These are phyloP conservation scores for Fusarium sp. DNA, from an alignment of 2,329 filamentous ascomycete species.

Conservation along the genomic window DNA sequence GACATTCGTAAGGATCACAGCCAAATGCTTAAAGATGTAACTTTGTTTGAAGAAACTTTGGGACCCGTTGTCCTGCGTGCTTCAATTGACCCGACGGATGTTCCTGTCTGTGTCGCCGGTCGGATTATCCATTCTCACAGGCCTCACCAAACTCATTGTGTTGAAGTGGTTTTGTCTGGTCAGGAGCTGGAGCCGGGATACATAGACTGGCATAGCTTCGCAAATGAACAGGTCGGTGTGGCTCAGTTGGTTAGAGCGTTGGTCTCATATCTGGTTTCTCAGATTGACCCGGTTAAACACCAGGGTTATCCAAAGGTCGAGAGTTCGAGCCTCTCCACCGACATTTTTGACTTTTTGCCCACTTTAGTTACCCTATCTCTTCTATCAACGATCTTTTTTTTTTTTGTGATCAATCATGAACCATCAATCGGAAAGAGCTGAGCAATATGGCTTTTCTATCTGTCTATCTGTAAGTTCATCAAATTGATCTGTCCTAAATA, in stretches of 20 bases:
- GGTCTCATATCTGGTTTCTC: conserved; percentile 26
- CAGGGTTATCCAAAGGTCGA: conserved; percentile 37
- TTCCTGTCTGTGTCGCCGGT: background rate
- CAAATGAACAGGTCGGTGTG: conserved; percentile 8
- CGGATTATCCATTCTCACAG: accelerated
- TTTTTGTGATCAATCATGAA: background rate
- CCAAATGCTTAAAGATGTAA: no score
- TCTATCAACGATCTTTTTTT: accelerated
- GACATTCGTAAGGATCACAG: background rate
- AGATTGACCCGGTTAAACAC: conserved; percentile 17
- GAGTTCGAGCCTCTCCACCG: conserved; percentile 38
- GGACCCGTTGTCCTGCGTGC: accelerated
- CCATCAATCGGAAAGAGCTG: no score
- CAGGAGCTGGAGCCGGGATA: no score
- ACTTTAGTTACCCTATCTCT: background rate
- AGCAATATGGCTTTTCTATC: no score
- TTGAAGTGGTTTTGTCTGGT: no score
- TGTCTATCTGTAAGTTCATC: no score
- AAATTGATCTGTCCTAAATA: no score
- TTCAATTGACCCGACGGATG: background rate
- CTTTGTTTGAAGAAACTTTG: background rate
- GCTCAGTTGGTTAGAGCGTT: conserved; percentile 35
- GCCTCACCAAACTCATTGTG: accelerated
- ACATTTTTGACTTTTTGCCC: background rate
- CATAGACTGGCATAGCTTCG: accelerated